A percentile compares a stretch with the other conserved stretches of the same genome.
These are phyloP conservation scores for Moesziomyces sp. DNA, from an alignment of 1,284 basidiomycete species.

Conservation along the genomic window DNA sequence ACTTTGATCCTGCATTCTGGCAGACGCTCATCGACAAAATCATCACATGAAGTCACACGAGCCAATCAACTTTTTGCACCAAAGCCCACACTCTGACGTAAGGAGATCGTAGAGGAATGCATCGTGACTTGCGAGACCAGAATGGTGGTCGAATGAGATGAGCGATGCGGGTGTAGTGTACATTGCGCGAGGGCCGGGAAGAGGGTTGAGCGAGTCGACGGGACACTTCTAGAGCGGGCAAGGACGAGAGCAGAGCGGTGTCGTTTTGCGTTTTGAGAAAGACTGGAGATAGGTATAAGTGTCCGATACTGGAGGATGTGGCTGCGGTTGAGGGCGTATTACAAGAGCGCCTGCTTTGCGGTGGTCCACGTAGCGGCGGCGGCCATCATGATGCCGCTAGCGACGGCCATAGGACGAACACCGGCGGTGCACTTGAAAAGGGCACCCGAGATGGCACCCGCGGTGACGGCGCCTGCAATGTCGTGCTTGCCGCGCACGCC, in stretches of 20 bases:
- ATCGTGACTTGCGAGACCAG: not conserved
- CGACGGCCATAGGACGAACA: slow-evolving; percentile 84
- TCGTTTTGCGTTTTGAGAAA: not conserved
- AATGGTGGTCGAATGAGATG: slow-evolving; percentile 3
- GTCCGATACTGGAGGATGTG: slow-evolving; percentile 1
- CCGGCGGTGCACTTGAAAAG: slow-evolving; percentile 96
- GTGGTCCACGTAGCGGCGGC: slow-evolving; percentile 86
- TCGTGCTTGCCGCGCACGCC: slow-evolving; percentile 90
- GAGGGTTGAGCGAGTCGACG: not conserved
- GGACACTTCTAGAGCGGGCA: not conserved
- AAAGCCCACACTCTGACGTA: no score
- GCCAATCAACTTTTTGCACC: not conserved
- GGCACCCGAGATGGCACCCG: slow-evolving; percentile 89
- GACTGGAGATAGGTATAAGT: slow-evolving; percentile 1
- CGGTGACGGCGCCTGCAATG: slow-evolving; percentile 86
- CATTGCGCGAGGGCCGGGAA: slow-evolving; percentile 19
- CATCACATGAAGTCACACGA: slow-evolving; percentile 27
- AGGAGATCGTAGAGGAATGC: not conserved
- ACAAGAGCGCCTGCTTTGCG: slow-evolving; percentile 46
- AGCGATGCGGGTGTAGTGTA: slow-evolving; percentile 32
- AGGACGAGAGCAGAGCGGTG: slow-evolving; percentile 38
- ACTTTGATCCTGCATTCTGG: slow-evolving; percentile 49
- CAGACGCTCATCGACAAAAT: slow-evolving; percentile 55
- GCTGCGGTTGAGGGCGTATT: not conserved
- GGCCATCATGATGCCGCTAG: slow-evolving; percentile 87